Evolutionary conservation across 2,329 filamentous ascomycete genomes (phyloP).

Genomic region (Sarocladiaceae sp.): DNA sequence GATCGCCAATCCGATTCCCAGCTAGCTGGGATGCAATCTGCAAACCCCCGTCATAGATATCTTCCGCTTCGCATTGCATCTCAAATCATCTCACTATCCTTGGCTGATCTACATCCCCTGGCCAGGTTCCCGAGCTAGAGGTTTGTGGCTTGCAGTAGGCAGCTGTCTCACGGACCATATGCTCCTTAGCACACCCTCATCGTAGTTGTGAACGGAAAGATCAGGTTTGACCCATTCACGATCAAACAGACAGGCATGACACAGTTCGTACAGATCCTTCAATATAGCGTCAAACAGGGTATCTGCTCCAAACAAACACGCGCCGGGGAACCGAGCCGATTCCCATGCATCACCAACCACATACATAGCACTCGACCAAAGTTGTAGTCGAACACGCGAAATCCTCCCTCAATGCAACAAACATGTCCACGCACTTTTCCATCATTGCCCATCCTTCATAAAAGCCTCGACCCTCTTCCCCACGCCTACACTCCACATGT

Average conservation of each 20-base stretch:
- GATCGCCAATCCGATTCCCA: not conserved
- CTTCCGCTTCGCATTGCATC: not conserved
- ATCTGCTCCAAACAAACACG: not conserved
- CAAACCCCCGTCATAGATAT: not conserved
- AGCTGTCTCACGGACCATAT: not conserved
- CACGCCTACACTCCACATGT: conserved; percentile 31
- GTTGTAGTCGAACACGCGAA: no score
- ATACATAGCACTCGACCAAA: not conserved
- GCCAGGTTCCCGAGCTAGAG: not conserved
- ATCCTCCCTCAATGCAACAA: not conserved
- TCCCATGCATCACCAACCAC: not conserved
- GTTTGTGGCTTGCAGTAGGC: not conserved
- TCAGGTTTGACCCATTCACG: no score
- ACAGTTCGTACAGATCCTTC: not conserved
- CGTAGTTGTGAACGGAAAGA: not conserved
- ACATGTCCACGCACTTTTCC: not conserved
- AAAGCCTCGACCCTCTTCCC: conserved; percentile 29
- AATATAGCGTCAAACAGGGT: not conserved
- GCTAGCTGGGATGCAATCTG: not conserved
- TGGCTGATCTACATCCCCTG: not conserved
- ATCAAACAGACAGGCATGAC: not conserved
- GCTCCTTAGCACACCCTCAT: not conserved
- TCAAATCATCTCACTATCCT: not conserved
- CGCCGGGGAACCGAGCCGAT: not conserved
- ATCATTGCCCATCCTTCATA: conserved; percentile 9